These are phyloP conservation scores for Phytopythium helicoides DNA, from an alignment of 352 stramenopile species.

Conservation along the genomic window DNA sequence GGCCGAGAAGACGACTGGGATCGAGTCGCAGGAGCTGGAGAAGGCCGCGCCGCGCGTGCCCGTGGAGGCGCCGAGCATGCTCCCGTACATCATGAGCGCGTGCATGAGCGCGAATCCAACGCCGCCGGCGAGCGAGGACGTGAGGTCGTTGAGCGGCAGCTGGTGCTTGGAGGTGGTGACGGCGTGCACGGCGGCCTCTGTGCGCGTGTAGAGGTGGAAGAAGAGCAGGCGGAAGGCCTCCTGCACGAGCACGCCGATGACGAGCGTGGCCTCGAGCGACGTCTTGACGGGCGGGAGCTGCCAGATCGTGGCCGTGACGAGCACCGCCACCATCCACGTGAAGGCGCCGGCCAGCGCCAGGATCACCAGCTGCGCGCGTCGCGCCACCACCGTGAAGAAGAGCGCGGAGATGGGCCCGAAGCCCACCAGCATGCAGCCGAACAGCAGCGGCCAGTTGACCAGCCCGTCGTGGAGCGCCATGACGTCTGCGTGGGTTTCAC, in stretches of 20 bases:
- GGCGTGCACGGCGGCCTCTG: conserved; percentile 65
- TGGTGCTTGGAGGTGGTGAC: conserved; percentile 76
- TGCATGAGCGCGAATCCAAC: conserved; percentile 85
- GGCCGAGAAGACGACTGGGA: conserved; percentile 70
- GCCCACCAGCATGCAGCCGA: conserved; percentile 76
- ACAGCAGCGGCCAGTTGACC: conserved; percentile 85
- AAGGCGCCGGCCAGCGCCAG: conserved; percentile 77
- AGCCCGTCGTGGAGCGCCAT: conserved; percentile 69
- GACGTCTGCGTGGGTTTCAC: conserved; percentile 1
- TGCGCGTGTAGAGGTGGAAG: conserved; percentile 78
- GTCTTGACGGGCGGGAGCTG: conserved; percentile 66
- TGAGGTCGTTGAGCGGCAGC: conserved; percentile 83
- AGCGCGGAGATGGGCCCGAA: conserved; percentile 72
- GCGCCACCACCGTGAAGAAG: conserved; percentile 78
- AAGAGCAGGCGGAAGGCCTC: conserved; percentile 68
- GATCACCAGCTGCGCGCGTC: conserved; percentile 84
- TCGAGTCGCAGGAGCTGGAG: conserved; percentile 59
- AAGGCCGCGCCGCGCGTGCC: conserved; percentile 70
- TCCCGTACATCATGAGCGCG: conserved; percentile 84
- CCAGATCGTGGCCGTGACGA: conserved; percentile 76
- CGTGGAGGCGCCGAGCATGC: conserved; percentile 64
- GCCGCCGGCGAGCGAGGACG: conserved; percentile 71
- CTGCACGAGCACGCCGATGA: conserved; percentile 64
- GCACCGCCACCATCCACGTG: conserved; percentile 78
- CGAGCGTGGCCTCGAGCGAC: conserved; percentile 74